These are phyloP conservation scores for Melastoma candidum DNA, from an alignment of 441 rosid genomes.

Conservation along the genomic window DNA sequence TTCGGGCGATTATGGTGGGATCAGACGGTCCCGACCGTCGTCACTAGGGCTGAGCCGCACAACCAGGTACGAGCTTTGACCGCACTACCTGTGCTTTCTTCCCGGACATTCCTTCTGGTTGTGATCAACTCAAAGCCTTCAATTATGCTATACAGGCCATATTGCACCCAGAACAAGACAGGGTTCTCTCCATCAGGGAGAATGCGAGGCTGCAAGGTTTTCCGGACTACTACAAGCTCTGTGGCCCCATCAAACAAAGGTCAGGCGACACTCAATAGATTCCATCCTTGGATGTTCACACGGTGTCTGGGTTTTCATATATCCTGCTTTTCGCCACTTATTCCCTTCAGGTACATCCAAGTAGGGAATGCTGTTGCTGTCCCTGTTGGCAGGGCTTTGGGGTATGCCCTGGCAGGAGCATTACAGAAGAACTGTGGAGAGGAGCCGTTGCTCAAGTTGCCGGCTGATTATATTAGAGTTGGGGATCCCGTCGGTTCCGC, in stretches of 20 bases:
- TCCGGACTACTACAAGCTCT: constrained; percentile 48
- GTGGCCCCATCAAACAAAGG: constrained; percentile 67
- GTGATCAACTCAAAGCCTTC: too few relatives aligned
- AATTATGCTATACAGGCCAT: constrained; percentile 28
- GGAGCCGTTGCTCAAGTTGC: constrained; percentile 29
- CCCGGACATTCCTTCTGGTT: neutral
- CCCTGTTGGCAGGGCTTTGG: constrained; percentile 61
- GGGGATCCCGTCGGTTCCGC: too few relatives aligned
- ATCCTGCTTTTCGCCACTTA: neutral
- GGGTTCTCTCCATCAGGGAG: constrained; percentile 55
- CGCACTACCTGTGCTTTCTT: neutral
- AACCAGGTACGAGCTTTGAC: constrained; percentile 39
- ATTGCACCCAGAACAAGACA: constrained; percentile 54
- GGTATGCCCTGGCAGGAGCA: constrained; percentile 44
- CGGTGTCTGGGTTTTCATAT: neutral
- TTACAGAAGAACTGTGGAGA: constrained; percentile 19
- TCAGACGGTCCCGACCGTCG: constrained; percentile 75
- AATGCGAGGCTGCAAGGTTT: constrained; percentile 69
- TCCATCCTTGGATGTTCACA: neutral
- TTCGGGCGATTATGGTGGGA: constrained; percentile 89
- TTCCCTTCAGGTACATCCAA: constrained; percentile 41
- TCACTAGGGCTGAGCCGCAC: constrained; percentile 69
- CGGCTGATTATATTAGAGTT: constrained; percentile 4
- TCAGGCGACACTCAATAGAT: neutral
- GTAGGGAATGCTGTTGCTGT: constrained; percentile 75